Base-by-base conservation (phyloP, 2,329 filamentous ascomycete species). In the Fusarium hainanense region DNA sequence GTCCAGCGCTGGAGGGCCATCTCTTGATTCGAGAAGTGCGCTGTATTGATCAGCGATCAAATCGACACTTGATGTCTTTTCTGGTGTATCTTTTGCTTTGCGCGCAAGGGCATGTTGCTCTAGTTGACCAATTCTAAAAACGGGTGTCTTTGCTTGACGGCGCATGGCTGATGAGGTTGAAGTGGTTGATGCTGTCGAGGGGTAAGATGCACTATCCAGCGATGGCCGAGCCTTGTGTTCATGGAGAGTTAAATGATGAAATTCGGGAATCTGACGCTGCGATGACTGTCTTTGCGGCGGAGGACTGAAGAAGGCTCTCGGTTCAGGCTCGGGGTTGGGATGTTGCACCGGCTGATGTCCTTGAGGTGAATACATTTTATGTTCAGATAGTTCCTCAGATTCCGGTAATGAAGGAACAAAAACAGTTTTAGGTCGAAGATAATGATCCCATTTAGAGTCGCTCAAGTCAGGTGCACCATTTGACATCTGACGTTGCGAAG, bases 11-110 rank as follows among this genome's bases (percentile, higher is more conserved):
- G 78, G 79, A 21, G 79, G 79, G 1, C 80, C 79, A 6, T 76
- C 70, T 10, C 70, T 67, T 14, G 76, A 73, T 21, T 83, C 81
- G 6, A 87, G 76, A 3, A 87, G 69, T 3, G 82, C 82, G 20
- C 79, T 79, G 64, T 87, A 87, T 55, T 86, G 84, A 44, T 85
- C 83, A 23, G 85, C 85, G 34, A 87, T 83, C 41, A 80, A 76
- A 55, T 87, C 84, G 34, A 83, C 81, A 68, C 81, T 85, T 2
- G 80, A 79, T 2, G 77, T 79, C 67, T 81, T 80, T 34, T 75
- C 76, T 6, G 75, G 63, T 5, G 67, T 65, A 12, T 69, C 71
- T 6, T 71, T 65, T 10, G 69, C 60, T 58, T 69, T 66, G 48
- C 72, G 61, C 46, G 64, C 60, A 25, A 72, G 66, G 16, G 71